A percentile compares a stretch with the other conserved stretches of the same genome.
Conservation (phyloP, 2,329 filamentous ascomycete genomes). For the Magnaporthales sp. region DNA sequence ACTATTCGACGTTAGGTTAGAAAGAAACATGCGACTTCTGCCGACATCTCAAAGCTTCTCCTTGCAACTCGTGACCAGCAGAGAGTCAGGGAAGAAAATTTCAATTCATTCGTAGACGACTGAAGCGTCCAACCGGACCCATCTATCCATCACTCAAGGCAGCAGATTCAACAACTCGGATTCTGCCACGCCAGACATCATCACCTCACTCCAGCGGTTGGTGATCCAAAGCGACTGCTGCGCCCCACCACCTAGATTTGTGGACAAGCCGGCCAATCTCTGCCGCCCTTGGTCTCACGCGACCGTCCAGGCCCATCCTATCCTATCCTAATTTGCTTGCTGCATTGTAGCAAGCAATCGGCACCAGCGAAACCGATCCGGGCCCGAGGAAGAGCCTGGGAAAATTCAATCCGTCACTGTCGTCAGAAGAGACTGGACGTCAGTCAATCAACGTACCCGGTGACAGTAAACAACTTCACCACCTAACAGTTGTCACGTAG, state of each 20-base stretch:
- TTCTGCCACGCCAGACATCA: not conserved
- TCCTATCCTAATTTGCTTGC: not conserved
- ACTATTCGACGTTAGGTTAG: not conserved
- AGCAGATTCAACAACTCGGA: not conserved
- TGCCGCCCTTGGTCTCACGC: not conserved
- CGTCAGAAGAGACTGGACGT: not conserved
- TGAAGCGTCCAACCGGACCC: not conserved
- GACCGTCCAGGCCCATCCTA: not conserved
- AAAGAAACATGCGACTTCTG: not conserved
- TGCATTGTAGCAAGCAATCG: not conserved
- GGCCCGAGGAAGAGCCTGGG: not conserved
- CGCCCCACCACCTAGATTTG: not conserved
- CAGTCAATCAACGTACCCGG: not conserved
- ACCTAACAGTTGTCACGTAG: not conserved
- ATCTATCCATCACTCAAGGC: not conserved
- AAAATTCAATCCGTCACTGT: not conserved
- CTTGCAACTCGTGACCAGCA: not conserved
- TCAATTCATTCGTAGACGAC: not conserved
- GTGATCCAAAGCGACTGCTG: not conserved
- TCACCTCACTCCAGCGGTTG: not conserved
- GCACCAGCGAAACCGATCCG: not conserved
- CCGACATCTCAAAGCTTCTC: not conserved
- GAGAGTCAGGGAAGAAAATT: not conserved
- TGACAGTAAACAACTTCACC: not conserved
- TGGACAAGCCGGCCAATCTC: not conserved